A percentile compares a stretch with the other conserved stretches of the same genome.
These are phyloP conservation scores for Aspergillus sojae DNA, from an alignment of 2,329 filamentous ascomycete species.

Conservation along the genomic window DNA sequence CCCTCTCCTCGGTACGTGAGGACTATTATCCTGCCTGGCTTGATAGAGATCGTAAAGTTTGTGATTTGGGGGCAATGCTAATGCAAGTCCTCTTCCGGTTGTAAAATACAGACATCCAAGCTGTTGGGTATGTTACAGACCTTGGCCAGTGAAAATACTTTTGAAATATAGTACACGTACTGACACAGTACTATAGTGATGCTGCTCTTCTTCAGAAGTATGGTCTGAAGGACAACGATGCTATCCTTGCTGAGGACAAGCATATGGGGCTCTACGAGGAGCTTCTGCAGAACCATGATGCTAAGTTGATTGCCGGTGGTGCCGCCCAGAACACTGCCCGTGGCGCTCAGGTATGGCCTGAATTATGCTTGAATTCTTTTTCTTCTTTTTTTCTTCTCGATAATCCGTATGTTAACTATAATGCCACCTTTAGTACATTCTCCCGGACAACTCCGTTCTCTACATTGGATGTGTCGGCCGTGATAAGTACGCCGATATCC, in stretches of 20 bases:
- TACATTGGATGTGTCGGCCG: slow-evolving; percentile 93
- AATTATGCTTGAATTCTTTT: not conserved
- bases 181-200: slow-evolving; percentile 57
- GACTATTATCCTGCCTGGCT: not conserved
- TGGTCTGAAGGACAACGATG: slow-evolving; percentile 90
- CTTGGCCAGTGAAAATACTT: not conserved
- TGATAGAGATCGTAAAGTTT: not conserved
- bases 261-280: slow-evolving; percentile 92
- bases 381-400: not conserved
- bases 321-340: slow-evolving; percentile 97
- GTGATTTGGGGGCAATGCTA: slow-evolving; percentile 17
- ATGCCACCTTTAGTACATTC: slow-evolving; percentile 69
- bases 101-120: slow-evolving; percentile 76
- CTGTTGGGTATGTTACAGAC: slow-evolving; percentile 58
- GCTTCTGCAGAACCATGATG: slow-evolving; percentile 78
- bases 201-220: slow-evolving; percentile 89
- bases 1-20: slow-evolving; percentile 76
- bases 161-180: not conserved
- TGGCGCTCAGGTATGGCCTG: slow-evolving; percentile 69
- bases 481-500: slow-evolving; percentile 91
- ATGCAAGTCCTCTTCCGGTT: slow-evolving; percentile 11
- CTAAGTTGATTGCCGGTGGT: slow-evolving; percentile 92
- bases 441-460: slow-evolving; percentile 83
- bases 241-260: slow-evolving; percentile 92
- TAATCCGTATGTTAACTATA: slow-evolving; percentile 15